Conservation (phyloP, 345 rosid genomes). For the Garcia nutans region DNA sequence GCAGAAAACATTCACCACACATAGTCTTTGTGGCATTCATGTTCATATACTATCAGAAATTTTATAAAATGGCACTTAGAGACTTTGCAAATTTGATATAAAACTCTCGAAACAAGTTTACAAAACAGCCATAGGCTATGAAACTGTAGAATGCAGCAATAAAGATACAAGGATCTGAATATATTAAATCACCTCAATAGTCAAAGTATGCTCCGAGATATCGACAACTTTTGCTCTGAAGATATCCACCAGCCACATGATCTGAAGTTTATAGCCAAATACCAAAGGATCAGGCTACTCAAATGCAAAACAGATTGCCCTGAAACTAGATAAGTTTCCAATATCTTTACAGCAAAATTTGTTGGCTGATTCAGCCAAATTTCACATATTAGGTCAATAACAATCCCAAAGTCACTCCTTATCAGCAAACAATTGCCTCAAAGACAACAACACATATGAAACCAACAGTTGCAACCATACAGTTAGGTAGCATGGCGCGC, state of each 20-base stretch:
- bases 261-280: constrained; percentile 44
- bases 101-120: not conserved
- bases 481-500: not conserved
- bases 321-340: not conserved
- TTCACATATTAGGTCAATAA: not conserved
- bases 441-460: not conserved
- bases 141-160: not conserved
- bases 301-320: not conserved
- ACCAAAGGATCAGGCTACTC: not conserved
- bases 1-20: too few species aligned
- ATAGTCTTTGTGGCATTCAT: too few species aligned
- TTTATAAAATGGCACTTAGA: too few species aligned
- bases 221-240: constrained; percentile 86
- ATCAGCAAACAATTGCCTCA: not conserved
- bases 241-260: constrained; percentile 85
- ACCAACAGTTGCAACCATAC: not conserved
- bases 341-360: not conserved
- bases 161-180: not conserved
- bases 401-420: not conserved
- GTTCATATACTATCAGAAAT: too few species aligned
- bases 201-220: constrained; percentile 60
- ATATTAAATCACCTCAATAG: constrained; percentile 62
- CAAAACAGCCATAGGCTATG: not conserved
- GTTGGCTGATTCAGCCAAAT: not conserved
- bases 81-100: not conserved